Percentiles rank a stretch among this genome's conserved stretches.
Conservation (phyloP, 331 rosid species). For the Quercus phellos region DNA sequence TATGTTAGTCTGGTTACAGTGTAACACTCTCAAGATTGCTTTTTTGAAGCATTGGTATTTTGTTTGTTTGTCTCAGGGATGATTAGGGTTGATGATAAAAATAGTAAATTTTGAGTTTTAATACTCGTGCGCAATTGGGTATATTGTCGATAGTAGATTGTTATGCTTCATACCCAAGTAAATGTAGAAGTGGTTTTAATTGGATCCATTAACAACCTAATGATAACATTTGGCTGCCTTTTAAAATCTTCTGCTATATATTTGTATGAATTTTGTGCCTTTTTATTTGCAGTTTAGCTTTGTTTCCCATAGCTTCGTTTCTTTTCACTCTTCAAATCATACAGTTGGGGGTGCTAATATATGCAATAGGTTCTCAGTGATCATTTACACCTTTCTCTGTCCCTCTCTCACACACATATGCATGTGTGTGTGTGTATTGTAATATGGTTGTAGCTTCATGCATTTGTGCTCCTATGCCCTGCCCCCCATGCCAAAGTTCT, state of each 20-base stretch:
- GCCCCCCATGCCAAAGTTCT: too few relatives aligned
- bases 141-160: not conserved
- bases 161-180: not conserved
- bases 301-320: not conserved
- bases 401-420: too few relatives aligned
- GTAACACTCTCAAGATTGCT: not conserved
- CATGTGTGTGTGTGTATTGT: too few relatives aligned
- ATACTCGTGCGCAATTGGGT: not conserved
- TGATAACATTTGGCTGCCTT: not conserved
- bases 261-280: not conserved
- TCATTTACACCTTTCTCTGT: too few relatives aligned
- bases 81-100: not conserved
- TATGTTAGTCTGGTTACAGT: not conserved
- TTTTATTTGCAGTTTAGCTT: not conserved
- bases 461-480: too few relatives aligned
- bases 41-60: not conserved
- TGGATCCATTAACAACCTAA: not conserved
- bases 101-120: not conserved
- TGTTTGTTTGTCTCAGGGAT: not conserved
- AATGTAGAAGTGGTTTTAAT: not conserved
- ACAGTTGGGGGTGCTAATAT: too few relatives aligned
- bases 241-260: not conserved
- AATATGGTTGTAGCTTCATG: too few relatives aligned
- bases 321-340: too few relatives aligned
- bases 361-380: too few relatives aligned